A percentile compares a stretch with the other conserved stretches of the same genome.
Conservation (phyloP, 2,329 filamentous ascomycete species). For the Aspergillus ochraceoroseus region DNA sequence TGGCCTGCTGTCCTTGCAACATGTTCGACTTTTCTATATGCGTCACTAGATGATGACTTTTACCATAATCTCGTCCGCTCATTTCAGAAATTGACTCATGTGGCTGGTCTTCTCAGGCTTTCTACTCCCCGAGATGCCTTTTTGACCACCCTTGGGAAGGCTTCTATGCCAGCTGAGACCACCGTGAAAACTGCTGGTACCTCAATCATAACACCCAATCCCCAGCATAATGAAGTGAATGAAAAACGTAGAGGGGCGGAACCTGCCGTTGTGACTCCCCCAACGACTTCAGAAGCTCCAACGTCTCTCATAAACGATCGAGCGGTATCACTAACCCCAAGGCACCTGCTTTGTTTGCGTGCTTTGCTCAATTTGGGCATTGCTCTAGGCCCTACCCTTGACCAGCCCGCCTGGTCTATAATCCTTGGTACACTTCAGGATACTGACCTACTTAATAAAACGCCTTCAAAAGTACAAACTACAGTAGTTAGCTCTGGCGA, state of each 20-base stretch:
- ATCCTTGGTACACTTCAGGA: conserved; percentile 88
- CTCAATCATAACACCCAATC: conserved; percentile 16
- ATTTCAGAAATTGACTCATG: conserved; percentile 92
- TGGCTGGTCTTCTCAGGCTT: conserved; percentile 80
- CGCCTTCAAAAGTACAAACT: conserved; percentile 31
- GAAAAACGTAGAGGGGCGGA: conserved; percentile 29
- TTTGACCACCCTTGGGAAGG: conserved; percentile 86
- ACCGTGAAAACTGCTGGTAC: conserved; percentile 21
- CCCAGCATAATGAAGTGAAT: conserved; percentile 29
- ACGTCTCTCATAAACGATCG: conserved; percentile 39
- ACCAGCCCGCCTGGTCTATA: conserved; percentile 75
- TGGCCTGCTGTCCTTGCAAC: conserved; percentile 95
- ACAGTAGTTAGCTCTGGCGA: conserved; percentile 29
- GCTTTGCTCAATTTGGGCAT: conserved; percentile 94
- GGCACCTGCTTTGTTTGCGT: conserved; percentile 83
- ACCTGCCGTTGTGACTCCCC: conserved; percentile 22
- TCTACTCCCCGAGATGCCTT: conserved; percentile 88
- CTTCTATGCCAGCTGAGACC: conserved; percentile 77
- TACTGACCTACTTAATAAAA: conserved; percentile 69
- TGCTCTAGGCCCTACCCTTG: conserved; percentile 81
- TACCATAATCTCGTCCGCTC: conserved; percentile 88
- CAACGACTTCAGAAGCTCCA: conserved; percentile 27
- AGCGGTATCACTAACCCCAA: conserved; percentile 64
- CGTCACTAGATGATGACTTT: conserved; percentile 85
- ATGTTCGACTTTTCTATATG: conserved; percentile 91